Evolutionary conservation across 202 grass and related monocot genomes (phyloP).

Genomic region (Bolboschoenoplectus hybrid): DNA sequence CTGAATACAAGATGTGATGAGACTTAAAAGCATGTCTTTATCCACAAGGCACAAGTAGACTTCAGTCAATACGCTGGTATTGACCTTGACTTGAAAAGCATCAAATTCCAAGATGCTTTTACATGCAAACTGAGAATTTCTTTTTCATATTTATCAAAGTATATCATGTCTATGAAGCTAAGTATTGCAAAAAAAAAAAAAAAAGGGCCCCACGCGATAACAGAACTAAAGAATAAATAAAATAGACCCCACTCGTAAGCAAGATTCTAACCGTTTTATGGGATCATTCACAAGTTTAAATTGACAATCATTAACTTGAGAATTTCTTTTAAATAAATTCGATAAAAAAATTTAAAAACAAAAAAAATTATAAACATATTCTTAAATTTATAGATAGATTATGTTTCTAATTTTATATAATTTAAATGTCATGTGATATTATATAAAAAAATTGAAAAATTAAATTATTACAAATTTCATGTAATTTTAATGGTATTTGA

Average conservation of each 20-base stretch:
- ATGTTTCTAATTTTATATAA: too few species aligned
- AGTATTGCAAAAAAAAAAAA: neutral
- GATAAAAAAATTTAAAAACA: too few species aligned
- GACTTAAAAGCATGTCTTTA: neutral
- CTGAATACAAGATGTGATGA: neutral
- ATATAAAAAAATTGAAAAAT: too few species aligned
- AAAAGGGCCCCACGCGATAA: neutral
- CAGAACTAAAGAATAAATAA: too few species aligned
- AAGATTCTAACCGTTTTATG: neutral
- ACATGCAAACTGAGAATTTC: neutral
- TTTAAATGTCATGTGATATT: too few species aligned
- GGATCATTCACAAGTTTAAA: too few species aligned
- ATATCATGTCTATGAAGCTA: neutral
- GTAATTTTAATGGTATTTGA: too few species aligned
- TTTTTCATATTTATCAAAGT: neutral
- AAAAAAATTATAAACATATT: too few species aligned
- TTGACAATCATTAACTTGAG: too few species aligned
- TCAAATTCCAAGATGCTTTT: neutral
- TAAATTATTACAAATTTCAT: too few species aligned
- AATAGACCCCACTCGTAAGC: neutral
- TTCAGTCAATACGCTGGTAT: neutral
- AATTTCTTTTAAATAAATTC: too few species aligned
- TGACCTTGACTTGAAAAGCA: neutral
- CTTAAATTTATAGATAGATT: too few species aligned
- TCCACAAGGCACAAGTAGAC: neutral